Evolutionary conservation across 768 basidiomycete species (phyloP).

Genomic region (Hysterangium stoloniferum): DNA sequence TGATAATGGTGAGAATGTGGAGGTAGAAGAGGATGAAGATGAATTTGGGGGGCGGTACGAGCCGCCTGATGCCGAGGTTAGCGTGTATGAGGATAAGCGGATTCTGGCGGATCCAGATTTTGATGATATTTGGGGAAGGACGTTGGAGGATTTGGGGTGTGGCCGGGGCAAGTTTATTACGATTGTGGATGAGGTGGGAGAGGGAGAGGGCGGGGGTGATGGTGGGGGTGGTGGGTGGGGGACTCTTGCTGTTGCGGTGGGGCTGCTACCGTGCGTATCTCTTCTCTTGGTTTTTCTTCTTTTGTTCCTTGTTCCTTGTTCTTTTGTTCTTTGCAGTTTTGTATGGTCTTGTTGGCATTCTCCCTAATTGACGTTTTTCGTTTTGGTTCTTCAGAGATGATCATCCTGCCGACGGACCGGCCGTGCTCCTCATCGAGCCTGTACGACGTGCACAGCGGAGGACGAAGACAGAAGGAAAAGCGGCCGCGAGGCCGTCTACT

Average conservation of each 20-base stretch:
- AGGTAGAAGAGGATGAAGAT: too few species aligned
- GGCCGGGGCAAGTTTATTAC: constrained; percentile 80
- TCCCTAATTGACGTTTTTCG: too few species aligned
- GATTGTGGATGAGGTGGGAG: constrained; percentile 84
- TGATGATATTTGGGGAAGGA: constrained; percentile 79
- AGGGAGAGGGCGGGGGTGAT: too few species aligned
- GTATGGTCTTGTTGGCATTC: too few species aligned
- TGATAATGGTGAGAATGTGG: constrained; percentile 10
- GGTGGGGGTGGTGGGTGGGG: too few species aligned
- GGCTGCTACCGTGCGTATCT: constrained; percentile 58
- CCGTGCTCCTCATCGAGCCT: constrained; percentile 58
- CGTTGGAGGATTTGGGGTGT: constrained; percentile 74
- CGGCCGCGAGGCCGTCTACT: too few species aligned
- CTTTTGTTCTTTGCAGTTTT: too few species aligned
- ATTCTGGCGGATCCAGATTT: constrained; percentile 90
- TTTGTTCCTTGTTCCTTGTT: constrained; percentile 6
- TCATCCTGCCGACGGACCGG: constrained; percentile 41
- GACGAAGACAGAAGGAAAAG: constrained; percentile 25
- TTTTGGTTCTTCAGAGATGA: constrained; percentile 47
- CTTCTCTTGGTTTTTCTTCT: background rate
- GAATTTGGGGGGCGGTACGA: constrained; percentile 28
- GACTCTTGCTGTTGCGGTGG: constrained; percentile 65
- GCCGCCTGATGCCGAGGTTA: constrained; percentile 56
- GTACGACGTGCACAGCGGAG: constrained; percentile 49
- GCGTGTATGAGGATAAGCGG: constrained; percentile 80